Evolutionary conservation across 768 basidiomycete genomes (phyloP).

Genomic region (Trametes coccinea): DNA sequence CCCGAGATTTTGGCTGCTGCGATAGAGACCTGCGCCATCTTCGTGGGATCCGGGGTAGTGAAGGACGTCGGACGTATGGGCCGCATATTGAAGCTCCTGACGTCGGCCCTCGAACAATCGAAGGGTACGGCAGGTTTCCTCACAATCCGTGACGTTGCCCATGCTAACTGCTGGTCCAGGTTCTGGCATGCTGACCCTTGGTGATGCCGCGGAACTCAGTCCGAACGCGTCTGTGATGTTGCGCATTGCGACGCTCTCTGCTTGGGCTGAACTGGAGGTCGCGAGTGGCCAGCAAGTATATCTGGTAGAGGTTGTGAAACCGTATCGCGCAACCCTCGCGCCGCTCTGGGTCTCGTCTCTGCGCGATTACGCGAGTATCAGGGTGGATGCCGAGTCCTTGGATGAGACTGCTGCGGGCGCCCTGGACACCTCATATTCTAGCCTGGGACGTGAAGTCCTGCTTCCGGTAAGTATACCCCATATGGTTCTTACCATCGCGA

Average conservation of each 20-base stretch:
- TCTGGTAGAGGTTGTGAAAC: slow-evolving; percentile 77
- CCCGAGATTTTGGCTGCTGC: slow-evolving; percentile 94
- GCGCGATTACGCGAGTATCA: slow-evolving; percentile 89
- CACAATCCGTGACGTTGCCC: not conserved
- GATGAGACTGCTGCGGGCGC: slow-evolving; percentile 74
- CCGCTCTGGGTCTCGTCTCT: slow-evolving; percentile 87
- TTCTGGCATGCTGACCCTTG: slow-evolving; percentile 80
- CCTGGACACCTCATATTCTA: slow-evolving; percentile 81
- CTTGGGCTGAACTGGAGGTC: slow-evolving; percentile 92
- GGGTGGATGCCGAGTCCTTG: slow-evolving; percentile 84
- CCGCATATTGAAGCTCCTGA: slow-evolving; percentile 86
- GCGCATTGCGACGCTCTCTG: slow-evolving; percentile 86
- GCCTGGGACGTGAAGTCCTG: slow-evolving; percentile 86
- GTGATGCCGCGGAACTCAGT: slow-evolving; percentile 82
- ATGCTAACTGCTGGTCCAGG: slow-evolving; percentile 45
- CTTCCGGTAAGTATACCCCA: slow-evolving; percentile 64
- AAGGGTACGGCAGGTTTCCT: slow-evolving; percentile 53
- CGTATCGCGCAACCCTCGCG: slow-evolving; percentile 72
- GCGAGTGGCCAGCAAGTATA: slow-evolving; percentile 75
- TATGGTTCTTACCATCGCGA: slow-evolving; percentile 6
- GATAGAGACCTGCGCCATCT: slow-evolving; percentile 90
- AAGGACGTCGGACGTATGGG: slow-evolving; percentile 92
- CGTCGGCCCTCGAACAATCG: slow-evolving; percentile 84
- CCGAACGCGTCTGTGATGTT: slow-evolving; percentile 96
- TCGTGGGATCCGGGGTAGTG: slow-evolving; percentile 93